Conservation (phyloP, 2,329 filamentous ascomycete genomes). For the Penicillium sp. region DNA sequence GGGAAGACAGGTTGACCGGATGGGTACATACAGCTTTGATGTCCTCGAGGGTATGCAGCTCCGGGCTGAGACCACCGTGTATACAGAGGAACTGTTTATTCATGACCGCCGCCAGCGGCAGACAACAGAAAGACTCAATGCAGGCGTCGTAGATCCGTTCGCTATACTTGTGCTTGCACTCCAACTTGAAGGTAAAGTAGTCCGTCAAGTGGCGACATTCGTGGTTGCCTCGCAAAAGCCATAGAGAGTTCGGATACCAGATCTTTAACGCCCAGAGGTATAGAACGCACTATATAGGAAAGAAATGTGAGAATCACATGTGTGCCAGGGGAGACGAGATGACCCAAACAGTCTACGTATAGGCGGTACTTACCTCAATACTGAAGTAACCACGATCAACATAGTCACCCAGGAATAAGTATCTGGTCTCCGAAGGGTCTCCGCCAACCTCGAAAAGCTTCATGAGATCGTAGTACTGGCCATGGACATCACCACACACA, state of each 20-base stretch:
- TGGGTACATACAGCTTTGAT: constrained; percentile 72
- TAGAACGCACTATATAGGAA: constrained; percentile 71
- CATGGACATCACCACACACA: constrained; percentile 96
- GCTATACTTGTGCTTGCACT: constrained; percentile 99
- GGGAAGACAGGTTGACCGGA: background rate
- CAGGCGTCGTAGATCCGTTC: constrained; percentile 95
- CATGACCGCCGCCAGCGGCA: constrained; percentile 96
- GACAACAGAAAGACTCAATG: constrained; percentile 95
- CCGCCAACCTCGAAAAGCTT: constrained; percentile 98
- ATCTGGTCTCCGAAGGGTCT: constrained; percentile 92
- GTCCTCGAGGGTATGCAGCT: constrained; percentile 94
- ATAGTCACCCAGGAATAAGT: constrained; percentile 97
- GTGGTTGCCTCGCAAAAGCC: constrained; percentile 96
- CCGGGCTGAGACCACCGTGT: constrained; percentile 92
- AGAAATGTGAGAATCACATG: constrained; percentile 7
- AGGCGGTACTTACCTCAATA: constrained; percentile 69
- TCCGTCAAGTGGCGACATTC: constrained; percentile 98
- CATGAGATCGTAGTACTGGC: constrained; percentile 99
- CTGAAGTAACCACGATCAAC: constrained; percentile 98
- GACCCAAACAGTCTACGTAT: no score
- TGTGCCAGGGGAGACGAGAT: background rate
- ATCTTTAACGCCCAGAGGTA: constrained; percentile 99
- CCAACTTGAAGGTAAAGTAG: constrained; percentile 99
- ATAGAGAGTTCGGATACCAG: constrained; percentile 96
- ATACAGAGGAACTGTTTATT: constrained; percentile 99